phyloP scores from a whole-genome alignment of 768 basidiomycete genomes.

The Saitozyma podzolica region DNA sequence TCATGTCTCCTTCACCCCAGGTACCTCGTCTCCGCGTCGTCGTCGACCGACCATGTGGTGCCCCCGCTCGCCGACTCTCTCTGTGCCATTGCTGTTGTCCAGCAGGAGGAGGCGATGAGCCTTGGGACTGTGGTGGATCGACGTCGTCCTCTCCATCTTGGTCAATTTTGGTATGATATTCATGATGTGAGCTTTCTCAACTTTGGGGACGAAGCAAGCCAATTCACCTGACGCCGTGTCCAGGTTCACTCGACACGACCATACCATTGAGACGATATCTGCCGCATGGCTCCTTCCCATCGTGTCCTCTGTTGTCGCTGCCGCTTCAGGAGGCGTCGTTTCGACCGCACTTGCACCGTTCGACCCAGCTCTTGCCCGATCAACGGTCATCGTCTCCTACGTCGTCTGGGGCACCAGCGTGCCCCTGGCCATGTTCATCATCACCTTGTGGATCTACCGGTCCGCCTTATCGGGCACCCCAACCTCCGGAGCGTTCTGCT shows the following conservation, averaged over 20 bases:
- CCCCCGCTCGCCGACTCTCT: constrained; percentile 26
- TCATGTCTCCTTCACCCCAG: constrained; percentile 34
- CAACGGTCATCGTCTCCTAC: constrained; percentile 62
- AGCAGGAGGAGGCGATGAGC: constrained; percentile 22
- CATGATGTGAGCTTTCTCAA: constrained; percentile 60
- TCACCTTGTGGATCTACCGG: constrained; percentile 65
- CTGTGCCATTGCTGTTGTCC: constrained; percentile 17
- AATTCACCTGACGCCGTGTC: not conserved
- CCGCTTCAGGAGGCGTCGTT: constrained; percentile 67
- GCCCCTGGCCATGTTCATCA: constrained; percentile 65
- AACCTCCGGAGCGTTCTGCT: constrained; percentile 14
- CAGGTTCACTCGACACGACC: constrained; percentile 65
- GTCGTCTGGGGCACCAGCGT: constrained; percentile 60
- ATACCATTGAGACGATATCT: constrained; percentile 62
- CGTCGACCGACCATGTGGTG: constrained; percentile 33
- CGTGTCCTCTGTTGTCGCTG: constrained; percentile 69
- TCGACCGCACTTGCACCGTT: constrained; percentile 58
- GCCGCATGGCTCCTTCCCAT: constrained; percentile 73
- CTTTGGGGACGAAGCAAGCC: not conserved
- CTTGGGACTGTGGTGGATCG: constrained; percentile 72
- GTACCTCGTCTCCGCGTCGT: constrained; percentile 29
- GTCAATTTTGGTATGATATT: constrained; percentile 67
- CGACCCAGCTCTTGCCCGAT: constrained; percentile 58
- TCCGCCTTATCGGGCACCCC: constrained; percentile 55
- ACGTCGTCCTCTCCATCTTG: constrained; percentile 60